Conservation (phyloP, 257 asterid genomes). For the Lavandula angustifolia region DNA sequence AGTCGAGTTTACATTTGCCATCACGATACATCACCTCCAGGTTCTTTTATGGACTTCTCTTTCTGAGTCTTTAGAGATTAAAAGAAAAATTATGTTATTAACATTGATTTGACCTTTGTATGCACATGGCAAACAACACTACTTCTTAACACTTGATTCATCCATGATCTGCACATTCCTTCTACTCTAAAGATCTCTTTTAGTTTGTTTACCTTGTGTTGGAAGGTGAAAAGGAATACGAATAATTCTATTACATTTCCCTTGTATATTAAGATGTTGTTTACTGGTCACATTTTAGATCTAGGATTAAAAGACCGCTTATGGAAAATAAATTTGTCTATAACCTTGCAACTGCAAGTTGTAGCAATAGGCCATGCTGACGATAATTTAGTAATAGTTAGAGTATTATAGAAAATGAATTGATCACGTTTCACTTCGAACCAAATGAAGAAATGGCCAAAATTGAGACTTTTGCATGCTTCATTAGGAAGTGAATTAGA, state of each 20-base stretch:
- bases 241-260: neutral
- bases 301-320: neutral
- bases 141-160: neutral
- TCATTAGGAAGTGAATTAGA: neutral
- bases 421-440: constrained; percentile 17
- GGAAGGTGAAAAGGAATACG: neutral
- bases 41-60: constrained; percentile 40
- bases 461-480: constrained; percentile 6
- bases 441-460: neutral
- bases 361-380: neutral
- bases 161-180: neutral
- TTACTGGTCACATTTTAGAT: neutral
- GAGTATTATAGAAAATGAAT: constrained; percentile 12
- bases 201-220: neutral
- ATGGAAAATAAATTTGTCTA: neutral
- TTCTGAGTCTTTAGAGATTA: neutral
- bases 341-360: neutral
- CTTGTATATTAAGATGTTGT: neutral
- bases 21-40: constrained; percentile 86
- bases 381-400: neutral
- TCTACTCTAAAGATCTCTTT: neutral
- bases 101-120: constrained; percentile 8
- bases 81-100: constrained; percentile 6
- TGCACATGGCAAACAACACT: constrained; percentile 10
- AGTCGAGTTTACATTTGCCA: constrained; percentile 74